A percentile compares a stretch with the other conserved stretches of the same genome.
These are phyloP conservation scores for Chrysoporthe puriensis DNA, from an alignment of 2,329 filamentous ascomycete species.

Conservation along the genomic window DNA sequence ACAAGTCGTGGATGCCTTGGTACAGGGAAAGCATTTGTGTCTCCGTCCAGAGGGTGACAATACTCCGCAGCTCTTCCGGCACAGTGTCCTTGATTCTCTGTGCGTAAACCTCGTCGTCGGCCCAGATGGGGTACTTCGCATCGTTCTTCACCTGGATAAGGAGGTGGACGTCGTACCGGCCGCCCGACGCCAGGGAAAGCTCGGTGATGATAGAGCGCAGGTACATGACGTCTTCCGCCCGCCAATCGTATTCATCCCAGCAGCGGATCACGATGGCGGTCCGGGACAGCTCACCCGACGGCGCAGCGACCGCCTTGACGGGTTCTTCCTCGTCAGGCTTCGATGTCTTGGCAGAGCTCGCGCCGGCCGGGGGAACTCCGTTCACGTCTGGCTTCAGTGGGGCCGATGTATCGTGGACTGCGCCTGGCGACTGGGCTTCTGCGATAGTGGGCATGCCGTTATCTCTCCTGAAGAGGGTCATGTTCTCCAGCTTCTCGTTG, in stretches of 20 bases:
- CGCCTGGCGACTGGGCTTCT: slow-evolving; percentile 24
- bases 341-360: slow-evolving; percentile 27
- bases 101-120: slow-evolving; percentile 70
- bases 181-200: slow-evolving; percentile 77
- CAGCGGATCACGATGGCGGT: slow-evolving; percentile 82
- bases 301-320: slow-evolving; percentile 27
- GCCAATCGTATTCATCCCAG: slow-evolving; percentile 81
- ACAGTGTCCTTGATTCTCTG: slow-evolving; percentile 69
- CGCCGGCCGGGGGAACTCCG: slow-evolving; percentile 16
- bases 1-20: slow-evolving; percentile 81
- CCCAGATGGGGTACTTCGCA: slow-evolving; percentile 75
- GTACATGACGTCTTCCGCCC: slow-evolving; percentile 79
- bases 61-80: slow-evolving; percentile 82
- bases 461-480: slow-evolving; percentile 35
- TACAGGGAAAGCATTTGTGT: slow-evolving; percentile 91
- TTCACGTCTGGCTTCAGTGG: background rate
- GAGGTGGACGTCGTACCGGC: slow-evolving; percentile 84
- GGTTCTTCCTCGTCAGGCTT: slow-evolving; percentile 29
- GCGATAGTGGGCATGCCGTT: slow-evolving; percentile 28
- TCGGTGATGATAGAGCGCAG: slow-evolving; percentile 84
- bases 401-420: slow-evolving; percentile 6
- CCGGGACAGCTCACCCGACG: slow-evolving; percentile 50
- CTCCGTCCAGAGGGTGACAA: slow-evolving; percentile 92
- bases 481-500: slow-evolving; percentile 39
- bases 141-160: slow-evolving; percentile 84